Evolutionary conservation across 2,329 filamentous ascomycete species (phyloP), one percentile per base, ranked within the genome.

Genomic region (Pseudocercospora crystallina): DNA sequence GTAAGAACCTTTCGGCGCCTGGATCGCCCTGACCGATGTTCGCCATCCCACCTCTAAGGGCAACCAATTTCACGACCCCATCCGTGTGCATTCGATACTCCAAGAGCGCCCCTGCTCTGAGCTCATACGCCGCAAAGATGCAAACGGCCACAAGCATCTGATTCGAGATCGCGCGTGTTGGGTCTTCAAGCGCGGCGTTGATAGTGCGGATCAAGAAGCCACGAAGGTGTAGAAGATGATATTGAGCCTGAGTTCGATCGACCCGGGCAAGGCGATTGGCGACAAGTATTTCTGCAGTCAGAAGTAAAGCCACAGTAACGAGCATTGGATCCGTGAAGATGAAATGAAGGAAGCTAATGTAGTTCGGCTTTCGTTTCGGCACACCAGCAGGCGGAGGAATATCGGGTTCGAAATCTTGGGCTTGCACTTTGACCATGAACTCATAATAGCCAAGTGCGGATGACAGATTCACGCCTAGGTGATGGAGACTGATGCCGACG

Each of bases 31-130:
- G 35, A 0, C 45, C 45, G 12, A 60, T 44, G 9, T 47, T 39
- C 8, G 26, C 10, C 5, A 59, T 29, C 5, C 57, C 57, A 5
- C 52, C 52, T 5, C 57, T 45, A n/a, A 55, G 12, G 5, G 48
- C 40, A 14, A 55, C 33, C 49, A 59, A 43, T n/a, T 43, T 29
- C 1, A 56, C 43, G 10, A 60, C 29, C 1, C 54, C 57, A n/a
- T 14, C 10, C 51, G 58, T 55, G 30, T 60, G 57, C 13, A 51
- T 35, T 11, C 50, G 40, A 14, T 56, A 60, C 10, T 31, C 48
- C 12, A 43, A 13, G 1, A 41, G 29, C n/a, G 38, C 39, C 5
- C 43, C 42, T 30, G 53, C 52, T 20, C 51, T 47, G 20, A 58
- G 37, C 37, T 60, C 57, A 34, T 54, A 50, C 1, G 47, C 47